Evolutionary conservation across 2,329 filamentous ascomycete species (phyloP).

Genomic region (Fonsecaea pugnacius): DNA sequence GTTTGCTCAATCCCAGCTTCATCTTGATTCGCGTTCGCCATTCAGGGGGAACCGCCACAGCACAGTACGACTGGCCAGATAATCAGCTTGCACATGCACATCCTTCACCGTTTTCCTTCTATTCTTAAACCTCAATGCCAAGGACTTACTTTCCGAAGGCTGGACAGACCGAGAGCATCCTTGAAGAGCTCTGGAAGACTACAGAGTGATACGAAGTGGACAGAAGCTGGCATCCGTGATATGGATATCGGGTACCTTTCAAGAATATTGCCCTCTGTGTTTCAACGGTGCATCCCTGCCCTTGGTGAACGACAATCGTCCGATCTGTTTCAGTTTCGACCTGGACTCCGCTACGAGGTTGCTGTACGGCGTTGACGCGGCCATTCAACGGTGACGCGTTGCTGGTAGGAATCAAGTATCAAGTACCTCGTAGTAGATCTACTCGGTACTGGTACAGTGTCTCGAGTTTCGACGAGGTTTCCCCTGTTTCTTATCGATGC

Average conservation of each 20-base stretch:
- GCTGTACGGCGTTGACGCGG: not conserved
- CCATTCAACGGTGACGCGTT: constrained; percentile 2
- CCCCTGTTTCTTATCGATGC: constrained; percentile 8
- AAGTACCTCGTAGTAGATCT: not conserved
- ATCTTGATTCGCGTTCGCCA: constrained; percentile 10
- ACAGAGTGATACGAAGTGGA: not conserved
- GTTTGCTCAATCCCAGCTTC: constrained; percentile 5
- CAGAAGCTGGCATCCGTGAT: not conserved
- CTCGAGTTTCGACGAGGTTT: not conserved
- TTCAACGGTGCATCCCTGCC: constrained; percentile 13
- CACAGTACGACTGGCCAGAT: not conserved
- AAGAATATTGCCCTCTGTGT: not conserved
- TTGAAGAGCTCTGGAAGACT: not conserved
- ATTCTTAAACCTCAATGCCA: constrained; percentile 23
- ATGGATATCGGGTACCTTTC: not conserved
- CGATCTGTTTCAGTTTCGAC: constrained; percentile 11
- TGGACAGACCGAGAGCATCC: not conserved
- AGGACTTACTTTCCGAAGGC: not conserved
- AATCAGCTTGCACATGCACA: not conserved
- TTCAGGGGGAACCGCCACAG: constrained; percentile 7
- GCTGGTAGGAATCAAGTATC: not conserved
- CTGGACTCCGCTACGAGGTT: not conserved
- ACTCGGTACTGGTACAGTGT: not conserved
- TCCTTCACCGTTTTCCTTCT: constrained; percentile 16
- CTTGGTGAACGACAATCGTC: constrained; percentile 12